phyloP scores from a whole-genome alignment of 129 eudicot species.

The Lactuca saligna region DNA sequence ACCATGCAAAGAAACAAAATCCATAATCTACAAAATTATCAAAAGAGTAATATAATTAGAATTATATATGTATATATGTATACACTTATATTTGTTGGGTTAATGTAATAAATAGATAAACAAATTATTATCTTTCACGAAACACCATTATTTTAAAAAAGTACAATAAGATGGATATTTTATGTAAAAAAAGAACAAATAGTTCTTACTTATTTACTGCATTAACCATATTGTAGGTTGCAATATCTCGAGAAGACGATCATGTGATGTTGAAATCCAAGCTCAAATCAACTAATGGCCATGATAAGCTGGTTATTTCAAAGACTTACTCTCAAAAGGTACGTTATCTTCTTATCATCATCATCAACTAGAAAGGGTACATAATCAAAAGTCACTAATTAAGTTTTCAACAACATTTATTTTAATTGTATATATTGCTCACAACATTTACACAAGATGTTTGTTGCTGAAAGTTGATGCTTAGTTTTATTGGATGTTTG shows the following conservation, averaged over 20 bases:
- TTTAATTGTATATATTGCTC: not conserved
- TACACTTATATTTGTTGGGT: too few relatives aligned
- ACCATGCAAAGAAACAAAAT: too few relatives aligned
- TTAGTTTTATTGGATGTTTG: not conserved
- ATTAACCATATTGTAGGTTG: conserved; percentile 31
- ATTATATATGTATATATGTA: too few relatives aligned
- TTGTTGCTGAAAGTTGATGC: not conserved
- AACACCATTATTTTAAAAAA: too few relatives aligned
- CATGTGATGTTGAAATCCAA: conserved; percentile 45
- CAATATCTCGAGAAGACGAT: conserved; percentile 38
- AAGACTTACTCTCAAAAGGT: conserved; percentile 40
- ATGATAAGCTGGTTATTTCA: conserved; percentile 40
- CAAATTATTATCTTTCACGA: too few relatives aligned
- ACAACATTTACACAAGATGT: not conserved
- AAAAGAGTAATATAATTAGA: too few relatives aligned
- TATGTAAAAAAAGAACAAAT: too few relatives aligned
- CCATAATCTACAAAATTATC: too few relatives aligned
- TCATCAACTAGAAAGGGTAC: not conserved
- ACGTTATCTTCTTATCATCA: not conserved
- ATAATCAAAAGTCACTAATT: not conserved
- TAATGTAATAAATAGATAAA: too few relatives aligned
- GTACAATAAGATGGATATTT: too few relatives aligned
- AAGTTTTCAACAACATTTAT: not conserved
- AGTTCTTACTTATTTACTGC: too few relatives aligned
- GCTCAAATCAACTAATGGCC: conserved; percentile 29